A percentile compares a stretch with the other conserved stretches of the same genome.
Conservation (phyloP, 441 rosid species). For the Mallotus repandus region DNA sequence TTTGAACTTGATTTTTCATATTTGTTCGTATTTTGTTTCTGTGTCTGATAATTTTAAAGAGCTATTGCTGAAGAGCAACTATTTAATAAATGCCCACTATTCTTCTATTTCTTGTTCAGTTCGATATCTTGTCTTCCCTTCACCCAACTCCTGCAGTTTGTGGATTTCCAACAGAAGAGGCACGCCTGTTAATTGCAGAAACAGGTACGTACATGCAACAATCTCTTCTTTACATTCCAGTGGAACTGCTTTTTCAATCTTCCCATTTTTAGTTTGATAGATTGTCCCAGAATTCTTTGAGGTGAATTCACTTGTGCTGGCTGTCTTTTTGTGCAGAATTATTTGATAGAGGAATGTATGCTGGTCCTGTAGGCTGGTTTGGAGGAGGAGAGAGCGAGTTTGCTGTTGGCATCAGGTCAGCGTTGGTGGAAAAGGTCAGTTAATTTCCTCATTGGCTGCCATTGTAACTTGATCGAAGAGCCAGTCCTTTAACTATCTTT, state of each 20-base stretch:
- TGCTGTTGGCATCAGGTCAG: constrained; percentile 95
- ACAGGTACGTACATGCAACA: constrained; percentile 47
- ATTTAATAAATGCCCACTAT: background rate
- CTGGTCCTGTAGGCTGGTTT: constrained; percentile 96
- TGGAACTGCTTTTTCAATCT: background rate
- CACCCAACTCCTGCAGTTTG: constrained; percentile 98
- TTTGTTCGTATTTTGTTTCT: constrained; percentile 5
- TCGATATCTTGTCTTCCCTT: constrained; percentile 69
- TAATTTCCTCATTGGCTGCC: background rate
- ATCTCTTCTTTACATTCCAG: constrained; percentile 1
- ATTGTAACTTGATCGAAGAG: background rate
- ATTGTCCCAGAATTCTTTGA: background rate
- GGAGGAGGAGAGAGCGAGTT: constrained; percentile 98
- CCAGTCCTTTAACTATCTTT: background rate
- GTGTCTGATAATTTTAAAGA: background rate
- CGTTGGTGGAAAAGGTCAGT: constrained; percentile 81
- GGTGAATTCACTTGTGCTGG: background rate
- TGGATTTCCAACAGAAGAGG: constrained; percentile 92
- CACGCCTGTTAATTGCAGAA: constrained; percentile 70
- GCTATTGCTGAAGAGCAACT: background rate
- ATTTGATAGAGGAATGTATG: constrained; percentile 97
- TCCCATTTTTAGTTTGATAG: background rate
- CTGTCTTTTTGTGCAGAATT: constrained; percentile 44
- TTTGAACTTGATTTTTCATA: constrained; percentile 2
- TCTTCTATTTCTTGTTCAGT: constrained; percentile 42